These are phyloP conservation scores for Solanum etuberosum DNA, from an alignment of 257 asterid species.

Conservation along the genomic window DNA sequence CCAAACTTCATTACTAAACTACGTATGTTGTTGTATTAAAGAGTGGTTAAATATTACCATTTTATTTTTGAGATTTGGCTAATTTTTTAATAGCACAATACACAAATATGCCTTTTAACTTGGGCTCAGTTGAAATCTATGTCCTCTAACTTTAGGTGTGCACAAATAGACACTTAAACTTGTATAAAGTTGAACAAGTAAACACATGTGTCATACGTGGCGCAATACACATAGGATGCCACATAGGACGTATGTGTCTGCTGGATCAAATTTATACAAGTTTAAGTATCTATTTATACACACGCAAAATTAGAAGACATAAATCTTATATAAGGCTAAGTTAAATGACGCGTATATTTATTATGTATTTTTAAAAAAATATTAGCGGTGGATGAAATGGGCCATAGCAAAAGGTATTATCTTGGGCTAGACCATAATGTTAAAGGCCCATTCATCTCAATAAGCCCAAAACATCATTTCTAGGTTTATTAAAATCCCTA, in stretches of 20 bases:
- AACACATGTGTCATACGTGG: rapidly evolving
- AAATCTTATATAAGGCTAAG: too few relatives aligned
- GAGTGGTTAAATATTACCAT: background rate
- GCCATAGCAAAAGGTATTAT: background rate
- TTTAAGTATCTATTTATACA: too few relatives aligned
- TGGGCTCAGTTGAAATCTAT: rapidly evolving
- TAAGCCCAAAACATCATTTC: background rate
- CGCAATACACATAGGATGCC: rapidly evolving
- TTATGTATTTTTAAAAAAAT: rapidly evolving
- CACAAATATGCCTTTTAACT: too few relatives aligned
- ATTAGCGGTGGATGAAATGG: background rate
- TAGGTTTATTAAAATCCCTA: background rate
- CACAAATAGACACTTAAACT: too few relatives aligned
- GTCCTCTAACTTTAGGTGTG: too few relatives aligned
- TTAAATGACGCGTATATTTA: too few relatives aligned
- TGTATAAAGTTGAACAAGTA: background rate
- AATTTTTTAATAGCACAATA: background rate
- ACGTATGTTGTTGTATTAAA: background rate
- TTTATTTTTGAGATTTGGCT: background rate
- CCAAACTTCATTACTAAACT: rapidly evolving
- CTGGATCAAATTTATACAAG: rapidly evolving
- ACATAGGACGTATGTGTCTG: rapidly evolving
- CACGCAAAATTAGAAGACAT: background rate
- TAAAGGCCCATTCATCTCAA: background rate
- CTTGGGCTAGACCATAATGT: background rate